phyloP scores from a whole-genome alignment of 192 early-diverging fungal genomes.

The Cetraspora pellucida region DNA sequence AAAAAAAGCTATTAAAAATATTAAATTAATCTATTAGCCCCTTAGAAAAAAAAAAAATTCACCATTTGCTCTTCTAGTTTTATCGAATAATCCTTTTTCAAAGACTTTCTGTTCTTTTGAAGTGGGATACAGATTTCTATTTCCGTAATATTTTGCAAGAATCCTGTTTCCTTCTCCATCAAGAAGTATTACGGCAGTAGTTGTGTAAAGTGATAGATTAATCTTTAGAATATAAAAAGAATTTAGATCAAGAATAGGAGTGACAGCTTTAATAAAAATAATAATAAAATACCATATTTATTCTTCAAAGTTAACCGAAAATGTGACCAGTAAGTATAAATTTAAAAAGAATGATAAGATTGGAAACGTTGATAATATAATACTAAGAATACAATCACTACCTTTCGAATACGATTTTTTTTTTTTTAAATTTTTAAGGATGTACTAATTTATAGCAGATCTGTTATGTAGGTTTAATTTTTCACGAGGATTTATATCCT shows the following conservation, averaged over 20 bases:
- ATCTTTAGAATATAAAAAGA: constrained; percentile 38
- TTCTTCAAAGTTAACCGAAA: neutral
- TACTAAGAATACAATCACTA: too few relatives aligned
- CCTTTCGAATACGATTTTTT: too few relatives aligned
- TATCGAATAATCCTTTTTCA: constrained; percentile 89
- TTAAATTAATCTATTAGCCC: neutral
- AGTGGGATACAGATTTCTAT: constrained; percentile 54
- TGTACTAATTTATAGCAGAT: too few relatives aligned
- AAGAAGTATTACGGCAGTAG: constrained; percentile 87
- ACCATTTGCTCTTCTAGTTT: constrained; percentile 83
- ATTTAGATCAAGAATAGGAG: neutral
- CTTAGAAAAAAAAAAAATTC: constrained; percentile 11
- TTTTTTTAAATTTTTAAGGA: too few relatives aligned
- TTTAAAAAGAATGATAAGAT: too few relatives aligned
- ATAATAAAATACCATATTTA: neutral
- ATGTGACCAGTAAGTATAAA: too few relatives aligned
- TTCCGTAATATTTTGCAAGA: constrained; percentile 89
- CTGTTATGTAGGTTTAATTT: too few relatives aligned
- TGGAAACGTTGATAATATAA: too few relatives aligned
- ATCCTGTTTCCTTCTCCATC: constrained; percentile 92
- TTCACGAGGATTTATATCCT: too few relatives aligned
- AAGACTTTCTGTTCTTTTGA: constrained; percentile 88
- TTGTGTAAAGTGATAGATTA: constrained; percentile 84
- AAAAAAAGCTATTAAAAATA: neutral
- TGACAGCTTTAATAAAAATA: neutral